Percentiles rank a stretch among this genome's conserved stretches.
Conservation (phyloP, 176 grass and related monocot genomes). For the Poa annua region DNA sequence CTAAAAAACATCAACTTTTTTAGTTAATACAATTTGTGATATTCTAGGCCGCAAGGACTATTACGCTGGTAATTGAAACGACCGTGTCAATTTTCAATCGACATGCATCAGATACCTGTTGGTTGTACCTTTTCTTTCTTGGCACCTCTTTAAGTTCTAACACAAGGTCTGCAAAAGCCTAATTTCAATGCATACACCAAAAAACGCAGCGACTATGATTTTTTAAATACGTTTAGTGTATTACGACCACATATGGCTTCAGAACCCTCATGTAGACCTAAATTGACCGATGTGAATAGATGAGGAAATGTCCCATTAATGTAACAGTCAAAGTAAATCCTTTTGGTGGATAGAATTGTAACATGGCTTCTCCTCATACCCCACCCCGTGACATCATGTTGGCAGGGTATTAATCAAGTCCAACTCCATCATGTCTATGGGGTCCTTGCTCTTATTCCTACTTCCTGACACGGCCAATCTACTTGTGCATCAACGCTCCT, state of each 20-base stretch:
- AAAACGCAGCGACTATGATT: background rate
- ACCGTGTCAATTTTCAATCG: background rate
- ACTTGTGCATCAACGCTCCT: background rate
- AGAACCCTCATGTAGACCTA: background rate
- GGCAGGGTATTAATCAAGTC: background rate
- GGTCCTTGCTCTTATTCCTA: background rate
- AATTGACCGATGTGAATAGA: background rate
- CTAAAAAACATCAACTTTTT: background rate
- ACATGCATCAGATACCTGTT: constrained; percentile 1
- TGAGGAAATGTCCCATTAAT: background rate
- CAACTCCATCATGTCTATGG: background rate
- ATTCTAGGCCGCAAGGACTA: background rate
- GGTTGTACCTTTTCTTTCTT: background rate
- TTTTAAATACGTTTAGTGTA: background rate
- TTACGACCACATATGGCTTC: background rate
- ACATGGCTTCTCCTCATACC: background rate
- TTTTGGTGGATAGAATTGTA: background rate
- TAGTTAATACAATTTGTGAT: background rate
- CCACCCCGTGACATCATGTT: background rate
- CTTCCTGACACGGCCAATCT: background rate
- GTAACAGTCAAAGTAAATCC: background rate
- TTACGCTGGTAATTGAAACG: background rate
- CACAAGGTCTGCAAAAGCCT: background rate
- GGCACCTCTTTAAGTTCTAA: background rate
- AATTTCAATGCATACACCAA: background rate